Evolutionary conservation across 2,329 filamentous ascomycete genomes (phyloP), one percentile per base, ranked within the genome.

Genomic region (Talaromyces sp.): DNA sequence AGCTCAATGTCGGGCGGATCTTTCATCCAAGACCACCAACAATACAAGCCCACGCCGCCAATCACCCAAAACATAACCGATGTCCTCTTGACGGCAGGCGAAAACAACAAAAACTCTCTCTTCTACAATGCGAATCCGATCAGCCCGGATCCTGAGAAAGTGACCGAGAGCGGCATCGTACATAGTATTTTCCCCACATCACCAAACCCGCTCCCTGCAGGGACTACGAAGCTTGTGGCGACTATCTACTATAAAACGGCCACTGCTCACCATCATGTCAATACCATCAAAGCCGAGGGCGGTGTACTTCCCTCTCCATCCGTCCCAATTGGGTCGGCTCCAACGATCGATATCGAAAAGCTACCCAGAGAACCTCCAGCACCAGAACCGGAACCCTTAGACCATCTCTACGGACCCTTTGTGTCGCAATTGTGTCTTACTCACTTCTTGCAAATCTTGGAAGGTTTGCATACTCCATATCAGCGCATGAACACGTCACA

Each of bases 391-490:
- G 78, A 81, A 58, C 79, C 80, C 22, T 71, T 82, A 39, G 80
- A 83, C 64, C 80, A 81, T 65, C 70, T 82, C 17, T 82, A 82
- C 64, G 80, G 80, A 9, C 76, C 75, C 10, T 82, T 78, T 62
- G 75, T 83, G 46, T 80, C 78, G 56, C 80, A 82, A 67, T 69
- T 80, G 62, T 83, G 81, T 66, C 71, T 82, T 60, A 81, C 80
- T 33, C 80, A 81, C 64, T 83, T 83, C 71, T 74, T 80, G 61
- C 77, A 80, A 58, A 79, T 78, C 13, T 70, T 83, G 50, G 73
- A 80, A 60, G 69, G 73, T 33, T 73, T 81, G 9, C 73, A 79
- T 13, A 77, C 79, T 2, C 76, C 77, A 2, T 77, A 81, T 40
- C 72, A 77, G 64, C 75, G 79, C 37, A 76, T 77, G 63, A 77